Evolutionary conservation across 805 yeast genomes (phyloP).

Genomic region (Kodamaea restingae): DNA sequence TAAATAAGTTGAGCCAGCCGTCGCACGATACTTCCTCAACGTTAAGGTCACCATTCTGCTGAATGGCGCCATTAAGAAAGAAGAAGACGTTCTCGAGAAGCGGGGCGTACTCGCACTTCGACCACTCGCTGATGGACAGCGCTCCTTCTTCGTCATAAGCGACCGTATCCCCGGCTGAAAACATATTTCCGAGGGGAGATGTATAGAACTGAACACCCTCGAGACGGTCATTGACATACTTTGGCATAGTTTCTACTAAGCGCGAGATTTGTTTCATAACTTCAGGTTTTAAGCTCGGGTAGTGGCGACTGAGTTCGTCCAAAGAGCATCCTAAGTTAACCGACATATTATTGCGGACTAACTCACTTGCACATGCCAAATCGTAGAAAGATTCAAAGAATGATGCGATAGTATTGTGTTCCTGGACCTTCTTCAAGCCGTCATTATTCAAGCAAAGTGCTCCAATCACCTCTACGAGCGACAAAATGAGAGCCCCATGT

Average conservation of each 20-base stretch:
- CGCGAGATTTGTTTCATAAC: slow-evolving; percentile 47
- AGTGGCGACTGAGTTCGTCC: slow-evolving; percentile 82
- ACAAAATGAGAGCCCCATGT: slow-evolving; percentile 52
- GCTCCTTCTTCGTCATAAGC: slow-evolving; percentile 37
- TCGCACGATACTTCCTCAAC: slow-evolving; percentile 36
- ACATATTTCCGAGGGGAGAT: slow-evolving; percentile 17
- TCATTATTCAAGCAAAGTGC: slow-evolving; percentile 76
- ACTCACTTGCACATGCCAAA: slow-evolving; percentile 47
- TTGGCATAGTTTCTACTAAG: slow-evolving; percentile 45
- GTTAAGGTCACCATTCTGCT: slow-evolving; percentile 33
- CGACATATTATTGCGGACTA: slow-evolving; percentile 47
- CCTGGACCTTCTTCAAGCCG: slow-evolving; percentile 59
- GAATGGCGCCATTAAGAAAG: slow-evolving; percentile 49
- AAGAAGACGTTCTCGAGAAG: slow-evolving; percentile 48
- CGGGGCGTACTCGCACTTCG: slow-evolving; percentile 41
- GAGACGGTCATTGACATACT: slow-evolving; percentile 23
- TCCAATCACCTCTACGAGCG: slow-evolving; percentile 72
- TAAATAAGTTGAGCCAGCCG: slow-evolving; percentile 46
- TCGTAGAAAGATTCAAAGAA: slow-evolving; percentile 51
- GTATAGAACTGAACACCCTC: slow-evolving; percentile 43
- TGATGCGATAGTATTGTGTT: slow-evolving; percentile 30
- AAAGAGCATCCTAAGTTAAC: slow-evolving; percentile 60
- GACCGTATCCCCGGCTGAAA: background rate
- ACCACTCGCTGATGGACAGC: slow-evolving; percentile 49
- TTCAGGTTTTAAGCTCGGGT: slow-evolving; percentile 62